These are phyloP conservation scores for Cylindrotheca fusiformis DNA, from an alignment of 108 stramenopile genomes.

Conservation along the genomic window DNA sequence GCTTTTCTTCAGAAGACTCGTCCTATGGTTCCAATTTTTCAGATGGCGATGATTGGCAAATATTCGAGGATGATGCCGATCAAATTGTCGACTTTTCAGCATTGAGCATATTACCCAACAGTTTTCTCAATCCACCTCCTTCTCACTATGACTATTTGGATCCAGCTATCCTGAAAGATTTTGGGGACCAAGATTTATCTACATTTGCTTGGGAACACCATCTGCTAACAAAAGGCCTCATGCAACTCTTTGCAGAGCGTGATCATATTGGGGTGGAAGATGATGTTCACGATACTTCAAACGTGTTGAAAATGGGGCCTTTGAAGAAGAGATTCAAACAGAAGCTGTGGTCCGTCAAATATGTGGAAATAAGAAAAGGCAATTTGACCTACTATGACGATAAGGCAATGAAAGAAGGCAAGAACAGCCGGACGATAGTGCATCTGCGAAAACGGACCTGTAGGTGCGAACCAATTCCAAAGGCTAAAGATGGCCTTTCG, in stretches of 20 bases:
- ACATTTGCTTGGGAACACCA: constrained; percentile 67
- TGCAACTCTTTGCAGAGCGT: constrained; percentile 62
- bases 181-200: constrained; percentile 18
- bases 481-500: constrained; percentile 3
- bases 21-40: too few relatives aligned
- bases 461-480: constrained; percentile 15
- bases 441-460: constrained; percentile 53
- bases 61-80: constrained; percentile 4
- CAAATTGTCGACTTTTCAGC: constrained; percentile 16
- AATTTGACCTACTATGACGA: constrained; percentile 65
- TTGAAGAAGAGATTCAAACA: constrained; percentile 60
- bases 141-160: constrained; percentile 36
- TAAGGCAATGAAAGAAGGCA: constrained; percentile 10
- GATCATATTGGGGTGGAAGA: constrained; percentile 58
- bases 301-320: constrained; percentile 66
- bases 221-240: constrained; percentile 56
- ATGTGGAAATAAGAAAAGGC: constrained; percentile 73
- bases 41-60: neutral
- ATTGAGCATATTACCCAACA: constrained; percentile 23
- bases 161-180: constrained; percentile 16
- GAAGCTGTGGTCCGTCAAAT: constrained; percentile 67
- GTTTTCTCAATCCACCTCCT: constrained; percentile 31
- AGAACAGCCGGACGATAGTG: constrained; percentile 49
- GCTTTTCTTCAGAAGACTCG: neutral
- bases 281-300: constrained; percentile 34